phyloP scores from a whole-genome alignment of 805 yeast species.

The Blastobotrys parvus region DNA sequence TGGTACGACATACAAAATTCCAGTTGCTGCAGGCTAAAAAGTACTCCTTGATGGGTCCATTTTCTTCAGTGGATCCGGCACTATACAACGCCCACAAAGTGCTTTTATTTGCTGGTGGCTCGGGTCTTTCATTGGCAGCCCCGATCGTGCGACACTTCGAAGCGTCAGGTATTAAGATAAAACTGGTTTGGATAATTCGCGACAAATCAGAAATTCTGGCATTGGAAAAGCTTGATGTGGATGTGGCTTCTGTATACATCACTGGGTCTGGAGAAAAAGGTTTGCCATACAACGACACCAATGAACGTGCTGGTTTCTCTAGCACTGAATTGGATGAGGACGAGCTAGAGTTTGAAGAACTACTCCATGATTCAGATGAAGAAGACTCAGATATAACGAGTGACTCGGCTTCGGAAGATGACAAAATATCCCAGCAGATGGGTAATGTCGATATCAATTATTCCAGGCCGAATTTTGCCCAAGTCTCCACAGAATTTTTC shows the following conservation, averaged over 20 bases:
- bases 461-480: conserved; percentile 15
- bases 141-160: conserved; percentile 69
- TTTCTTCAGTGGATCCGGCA: conserved; percentile 27
- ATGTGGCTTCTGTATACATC: conserved; percentile 30
- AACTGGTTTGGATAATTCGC: conserved; percentile 81
- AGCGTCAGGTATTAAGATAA: conserved; percentile 57
- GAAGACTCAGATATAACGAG: neutral
- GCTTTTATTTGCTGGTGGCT: conserved; percentile 58
- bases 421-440: conserved; percentile 2
- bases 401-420: neutral
- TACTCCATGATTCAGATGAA: conserved; percentile 6
- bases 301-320: conserved; percentile 8
- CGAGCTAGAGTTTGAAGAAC: conserved; percentile 16
- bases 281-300: conserved; percentile 2
- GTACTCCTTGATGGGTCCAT: conserved; percentile 33
- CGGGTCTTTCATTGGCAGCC: conserved; percentile 76
- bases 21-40: conserved; percentile 7
- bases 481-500: conserved; percentile 6
- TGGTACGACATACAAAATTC: conserved; percentile 33
- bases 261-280: conserved; percentile 31
- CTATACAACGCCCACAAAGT: conserved; percentile 38
- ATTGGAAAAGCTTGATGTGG: conserved; percentile 50
- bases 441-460: conserved; percentile 5
- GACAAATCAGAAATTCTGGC: conserved; percentile 72
- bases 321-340: conserved; percentile 17